phyloP scores from a whole-genome alignment of 2,329 filamentous ascomycete species.

The Kalmusia sp. region DNA sequence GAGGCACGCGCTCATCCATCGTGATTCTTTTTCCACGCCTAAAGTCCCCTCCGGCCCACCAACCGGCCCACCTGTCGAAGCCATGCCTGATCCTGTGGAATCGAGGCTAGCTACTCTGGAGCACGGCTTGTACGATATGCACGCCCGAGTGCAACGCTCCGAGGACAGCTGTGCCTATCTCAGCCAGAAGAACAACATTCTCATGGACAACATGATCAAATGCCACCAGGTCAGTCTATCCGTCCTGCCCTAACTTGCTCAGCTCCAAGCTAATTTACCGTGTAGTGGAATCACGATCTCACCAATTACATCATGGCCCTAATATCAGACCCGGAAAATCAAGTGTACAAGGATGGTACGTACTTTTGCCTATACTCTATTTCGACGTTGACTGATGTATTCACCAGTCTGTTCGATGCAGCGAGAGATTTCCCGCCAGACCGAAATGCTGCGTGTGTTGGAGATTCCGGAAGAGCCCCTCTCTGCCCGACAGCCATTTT shows the following conservation, averaged over 20 bases:
- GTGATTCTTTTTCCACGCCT: constrained; percentile 80
- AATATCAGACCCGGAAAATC: constrained; percentile 76
- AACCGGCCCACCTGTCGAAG: constrained; percentile 83
- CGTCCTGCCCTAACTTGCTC: constrained; percentile 24
- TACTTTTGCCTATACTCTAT: constrained; percentile 34
- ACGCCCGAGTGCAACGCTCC: constrained; percentile 75
- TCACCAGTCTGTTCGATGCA: constrained; percentile 59
- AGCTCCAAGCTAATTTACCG: constrained; percentile 30
- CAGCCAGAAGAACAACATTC: constrained; percentile 79
- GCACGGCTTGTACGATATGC: constrained; percentile 82
- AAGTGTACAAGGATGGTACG: constrained; percentile 83
- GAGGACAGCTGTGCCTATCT: constrained; percentile 84
- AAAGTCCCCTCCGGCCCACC: constrained; percentile 76
- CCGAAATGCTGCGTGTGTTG: constrained; percentile 62
- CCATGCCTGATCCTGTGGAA: constrained; percentile 81
- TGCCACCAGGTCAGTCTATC: constrained; percentile 66
- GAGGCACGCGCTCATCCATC: constrained; percentile 88
- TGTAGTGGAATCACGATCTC: constrained; percentile 82
- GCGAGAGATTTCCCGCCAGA: constrained; percentile 67
- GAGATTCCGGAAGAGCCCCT: constrained; percentile 70
- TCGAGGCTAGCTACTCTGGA: constrained; percentile 78
- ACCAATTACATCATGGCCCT: constrained; percentile 76
- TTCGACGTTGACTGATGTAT: constrained; percentile 29
- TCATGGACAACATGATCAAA: constrained; percentile 80
- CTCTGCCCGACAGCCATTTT: constrained; percentile 61